Base-by-base conservation (phyloP, 208 protist species). In the Zelonia costaricensis region DNA sequence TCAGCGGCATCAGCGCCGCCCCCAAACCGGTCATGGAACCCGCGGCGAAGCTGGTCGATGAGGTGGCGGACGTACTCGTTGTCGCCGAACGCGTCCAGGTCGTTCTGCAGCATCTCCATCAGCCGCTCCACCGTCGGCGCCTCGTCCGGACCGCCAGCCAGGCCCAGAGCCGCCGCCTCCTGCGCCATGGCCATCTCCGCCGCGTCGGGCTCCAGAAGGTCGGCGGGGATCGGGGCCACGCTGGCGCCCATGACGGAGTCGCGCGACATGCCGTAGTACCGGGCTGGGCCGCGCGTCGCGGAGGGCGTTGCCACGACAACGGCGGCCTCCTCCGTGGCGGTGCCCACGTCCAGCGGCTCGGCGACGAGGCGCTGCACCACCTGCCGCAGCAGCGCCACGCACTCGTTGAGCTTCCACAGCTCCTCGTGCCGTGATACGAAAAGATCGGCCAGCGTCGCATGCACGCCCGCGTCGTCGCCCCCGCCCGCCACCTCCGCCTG, bases 371-470 rank as follows among this genome's bases (percentile, higher is more conserved):
- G 10, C 40, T 39, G 48, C 47, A 74, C 55, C 20, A 49, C 62
- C 4, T 46, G 25, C 4, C 59, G 66, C 40, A 76, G 61, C 35
- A 78, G 42, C 31, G 44, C 16, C 27, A 66, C 42, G 20, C 74
- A 58, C 33, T 84, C 80, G 28, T 60, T 63, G 28, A 81, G 57
- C 47, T 82, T 90, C 90, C 90, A 95, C 51, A 95, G 77, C 48
- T 95, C 86, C 43, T 73, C 73, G 40, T 88, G 82, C 7, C 85
- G 73, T n/a, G 63, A 69, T 0, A 81, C 82, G 51, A 91, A 93
- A 16, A 92, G 66, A 0, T 72, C 60, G 0, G 64, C 71, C 0
- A 88, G 35, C 47, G 81, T 73, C 3, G 46, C 23, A 23, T 67
- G 45, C 49, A 49, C 31, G 1, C n/a, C 43, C 5, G 44, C 58